phyloP scores from a whole-genome alignment of 345 rosid genomes.

The Brassica carinata region DNA sequence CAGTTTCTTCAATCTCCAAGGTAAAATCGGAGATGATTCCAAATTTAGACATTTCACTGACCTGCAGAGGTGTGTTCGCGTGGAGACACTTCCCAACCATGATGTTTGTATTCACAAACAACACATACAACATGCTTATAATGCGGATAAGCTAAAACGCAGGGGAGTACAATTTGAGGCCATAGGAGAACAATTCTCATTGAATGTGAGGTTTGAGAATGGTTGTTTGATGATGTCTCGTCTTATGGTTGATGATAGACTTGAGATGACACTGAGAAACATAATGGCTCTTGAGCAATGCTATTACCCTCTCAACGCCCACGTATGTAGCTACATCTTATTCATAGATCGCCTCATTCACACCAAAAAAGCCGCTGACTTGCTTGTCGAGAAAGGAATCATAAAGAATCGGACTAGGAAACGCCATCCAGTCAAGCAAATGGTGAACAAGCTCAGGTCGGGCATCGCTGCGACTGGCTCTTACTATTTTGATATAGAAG shows the following conservation, averaged over 20 bases:
- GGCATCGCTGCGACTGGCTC: neutral
- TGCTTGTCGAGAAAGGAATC: neutral
- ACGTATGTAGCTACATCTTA: neutral
- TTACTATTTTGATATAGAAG: neutral
- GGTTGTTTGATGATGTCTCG: slow-evolving; percentile 9
- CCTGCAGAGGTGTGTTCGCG: neutral
- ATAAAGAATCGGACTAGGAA: neutral
- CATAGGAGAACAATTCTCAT: neutral
- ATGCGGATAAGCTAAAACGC: neutral
- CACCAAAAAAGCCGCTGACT: slow-evolving; percentile 3
- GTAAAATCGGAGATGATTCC: neutral
- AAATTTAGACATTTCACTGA: neutral
- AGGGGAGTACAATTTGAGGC: neutral
- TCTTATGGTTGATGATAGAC: neutral
- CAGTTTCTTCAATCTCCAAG: neutral
- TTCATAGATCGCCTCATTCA: neutral
- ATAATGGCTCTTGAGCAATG: slow-evolving; percentile 21
- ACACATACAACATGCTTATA: neutral
- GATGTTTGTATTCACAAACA: neutral
- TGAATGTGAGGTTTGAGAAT: neutral
- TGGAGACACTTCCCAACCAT: neutral
- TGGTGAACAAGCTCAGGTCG: neutral
- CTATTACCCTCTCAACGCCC: neutral
- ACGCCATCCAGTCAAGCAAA: neutral
- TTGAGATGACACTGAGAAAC: neutral